A percentile compares a stretch with the other conserved stretches of the same genome.
Evolutionary conservation across 2,329 filamentous ascomycete species (phyloP).

Genomic region (Diaporthe caulivora): DNA sequence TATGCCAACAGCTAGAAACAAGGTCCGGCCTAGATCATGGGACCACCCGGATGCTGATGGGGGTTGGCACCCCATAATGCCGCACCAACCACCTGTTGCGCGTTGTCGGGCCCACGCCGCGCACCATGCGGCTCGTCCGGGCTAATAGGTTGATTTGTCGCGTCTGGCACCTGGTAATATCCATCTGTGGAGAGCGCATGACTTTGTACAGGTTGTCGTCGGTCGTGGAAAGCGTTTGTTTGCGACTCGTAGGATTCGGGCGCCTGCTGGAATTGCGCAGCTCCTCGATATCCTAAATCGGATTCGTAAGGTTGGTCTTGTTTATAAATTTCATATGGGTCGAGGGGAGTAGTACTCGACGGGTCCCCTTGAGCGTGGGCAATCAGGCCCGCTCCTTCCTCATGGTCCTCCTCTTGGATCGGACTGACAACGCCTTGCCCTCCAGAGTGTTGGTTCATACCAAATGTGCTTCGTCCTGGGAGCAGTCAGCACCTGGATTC

Average conservation of each 20-base stretch:
- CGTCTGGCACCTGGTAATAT: conserved; percentile 24
- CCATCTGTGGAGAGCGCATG: conserved; percentile 28
- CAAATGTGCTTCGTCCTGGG: conserved; percentile 44
- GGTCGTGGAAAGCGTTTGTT: conserved; percentile 24
- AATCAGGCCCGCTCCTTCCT: conserved; percentile 49
- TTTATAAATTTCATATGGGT: conserved; percentile 38
- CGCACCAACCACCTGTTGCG: conserved; percentile 49
- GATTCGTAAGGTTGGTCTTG: conserved; percentile 40
- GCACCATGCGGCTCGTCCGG: conserved; percentile 33
- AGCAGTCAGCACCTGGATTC: conserved; percentile 21
- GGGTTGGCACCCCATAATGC: conserved; percentile 48
- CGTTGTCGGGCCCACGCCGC: conserved; percentile 45
- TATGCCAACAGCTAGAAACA: conserved; percentile 1
- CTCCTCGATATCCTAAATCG: conserved; percentile 39
- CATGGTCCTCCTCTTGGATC: conserved; percentile 38
- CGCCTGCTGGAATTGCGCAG: conserved; percentile 30
- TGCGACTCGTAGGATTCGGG: conserved; percentile 26
- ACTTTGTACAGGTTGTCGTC: neutral
- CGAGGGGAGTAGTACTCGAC: conserved; percentile 35
- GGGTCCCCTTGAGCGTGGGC: conserved; percentile 53
- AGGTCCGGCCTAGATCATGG: conserved; percentile 33
- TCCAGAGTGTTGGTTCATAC: conserved; percentile 38
- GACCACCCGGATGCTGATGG: conserved; percentile 34
- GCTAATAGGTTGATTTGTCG: conserved; percentile 19
- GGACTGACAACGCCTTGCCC: conserved; percentile 30